Base-by-base conservation (phyloP, 2,329 filamentous ascomycete genomes). In the Diplodia sapinea region DNA sequence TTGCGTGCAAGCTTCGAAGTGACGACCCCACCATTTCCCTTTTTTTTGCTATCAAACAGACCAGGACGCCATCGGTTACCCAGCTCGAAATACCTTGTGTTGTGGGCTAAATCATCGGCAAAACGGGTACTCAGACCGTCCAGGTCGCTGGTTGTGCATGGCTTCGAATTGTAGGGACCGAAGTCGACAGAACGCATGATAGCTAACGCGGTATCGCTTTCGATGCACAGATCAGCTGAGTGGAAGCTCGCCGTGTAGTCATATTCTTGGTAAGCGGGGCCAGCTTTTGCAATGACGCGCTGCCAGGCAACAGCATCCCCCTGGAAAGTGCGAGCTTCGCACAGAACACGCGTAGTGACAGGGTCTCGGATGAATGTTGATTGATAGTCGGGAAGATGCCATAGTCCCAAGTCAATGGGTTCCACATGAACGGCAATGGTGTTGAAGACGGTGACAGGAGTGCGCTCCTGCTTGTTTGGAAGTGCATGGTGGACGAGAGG, bases 231-330 rank as follows among this genome's bases (percentile, higher is more conserved):
- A 8, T 59, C 36, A 17, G 17, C 8, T 2, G 56, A n/a, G 26
- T 61, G 40, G 29, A 61, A 61, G 56, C 40, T 31, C 7, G 56
- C 56, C 5, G 56, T 49, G 11, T 31, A 61, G 40, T 61, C 56
- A 49, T 49, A 61, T 15, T 26, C 56, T 5, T 61, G 56, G 40
- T 61, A 61, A 13, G n/a, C 47, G 2, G 38, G 40, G 17, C 56
- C 40, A 15, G 56, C 47, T n/a, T 33, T 49, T 40, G 40, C 56
- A 15, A 61, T 26, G 11, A 61, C 40, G 17, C n/a, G 40, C 9
- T 61, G 33, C 56, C 56, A 61, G 29, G 56, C 38, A 31, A 26
- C 23, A 31, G 40, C 23, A 33, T 61, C 20, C 47, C 26, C 12
- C 11, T 23, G 17, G 8, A 49, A 49, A 12, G 17, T 33, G 15